Conservation (phyloP, 176 grass and related monocot genomes). For the Rhipidocladum racemiflorum region DNA sequence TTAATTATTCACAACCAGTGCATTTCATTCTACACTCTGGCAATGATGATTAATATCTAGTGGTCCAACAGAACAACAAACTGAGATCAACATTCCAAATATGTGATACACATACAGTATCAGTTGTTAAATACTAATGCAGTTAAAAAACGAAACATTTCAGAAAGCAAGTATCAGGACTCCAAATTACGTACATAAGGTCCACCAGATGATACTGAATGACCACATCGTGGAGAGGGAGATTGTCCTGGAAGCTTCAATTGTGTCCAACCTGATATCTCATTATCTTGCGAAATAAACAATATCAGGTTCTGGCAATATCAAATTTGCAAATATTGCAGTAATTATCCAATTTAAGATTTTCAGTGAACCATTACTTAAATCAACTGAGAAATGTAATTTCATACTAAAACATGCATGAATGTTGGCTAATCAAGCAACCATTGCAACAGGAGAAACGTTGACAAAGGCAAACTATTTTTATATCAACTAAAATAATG, state of each 20-base stretch:
- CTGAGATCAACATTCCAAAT: not conserved
- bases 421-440: not conserved
- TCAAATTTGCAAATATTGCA: not conserved
- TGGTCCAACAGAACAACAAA: not conserved
- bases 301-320: not conserved
- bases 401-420: not conserved
- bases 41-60: not conserved
- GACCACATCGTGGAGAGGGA: constrained; percentile 79
- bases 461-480: not conserved
- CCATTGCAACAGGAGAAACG: not conserved
- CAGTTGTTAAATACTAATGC: constrained; percentile 1
- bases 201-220: constrained; percentile 91
- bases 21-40: not conserved
- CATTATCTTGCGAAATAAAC: constrained; percentile 62
- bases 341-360: not conserved
- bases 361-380: constrained; percentile 9
- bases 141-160: not conserved
- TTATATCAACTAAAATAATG: not conserved
- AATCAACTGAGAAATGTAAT: not conserved
- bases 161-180: not conserved
- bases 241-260: constrained; percentile 88
- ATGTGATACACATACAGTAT: not conserved
- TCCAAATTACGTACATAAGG: constrained; percentile 75
- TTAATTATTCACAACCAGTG: not conserved
- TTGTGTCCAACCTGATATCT: constrained; percentile 88